A percentile compares a stretch with the other conserved stretches of the same genome.
These are phyloP conservation scores for Pseudopithomyces maydicus DNA, from an alignment of 2,329 filamentous ascomycete genomes.

Conservation along the genomic window DNA sequence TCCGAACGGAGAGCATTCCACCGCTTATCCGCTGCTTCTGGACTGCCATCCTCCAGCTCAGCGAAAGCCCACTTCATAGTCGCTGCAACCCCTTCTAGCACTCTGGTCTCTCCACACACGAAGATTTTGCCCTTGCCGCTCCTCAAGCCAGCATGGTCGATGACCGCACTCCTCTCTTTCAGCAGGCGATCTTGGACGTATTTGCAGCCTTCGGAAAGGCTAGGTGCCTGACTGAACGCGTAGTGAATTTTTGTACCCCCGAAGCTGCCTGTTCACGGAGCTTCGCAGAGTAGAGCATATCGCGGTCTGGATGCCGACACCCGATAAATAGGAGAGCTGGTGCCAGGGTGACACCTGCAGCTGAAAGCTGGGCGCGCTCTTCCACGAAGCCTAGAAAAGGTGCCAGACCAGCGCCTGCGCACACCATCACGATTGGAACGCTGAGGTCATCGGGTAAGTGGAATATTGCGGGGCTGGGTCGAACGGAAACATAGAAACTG, in stretches of 20 bases:
- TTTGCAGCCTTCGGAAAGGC: neutral
- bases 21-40: too few species aligned
- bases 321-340: neutral
- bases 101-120: neutral
- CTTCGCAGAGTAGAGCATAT: neutral
- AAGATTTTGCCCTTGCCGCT: neutral
- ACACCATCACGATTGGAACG: conserved; percentile 55
- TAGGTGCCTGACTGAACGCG: neutral
- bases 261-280: neutral
- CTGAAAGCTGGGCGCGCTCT: conserved; percentile 27
- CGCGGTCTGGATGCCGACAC: neutral
- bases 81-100: neutral
- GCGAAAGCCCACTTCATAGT: neutral
- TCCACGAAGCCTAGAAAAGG: conserved; percentile 40
- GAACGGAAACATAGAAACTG: conserved; percentile 39
- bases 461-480: conserved; percentile 40
- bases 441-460: conserved; percentile 43
- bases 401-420: conserved; percentile 36
- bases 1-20: neutral
- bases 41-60: too few species aligned
- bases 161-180: neutral
- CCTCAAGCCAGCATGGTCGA: neutral
- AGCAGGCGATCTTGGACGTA: neutral
- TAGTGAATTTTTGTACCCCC: neutral
- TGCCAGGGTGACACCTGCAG: neutral